Base-by-base conservation (phyloP, 2,329 filamentous ascomycete genomes). In the Myriosclerotinia curreyana region DNA sequence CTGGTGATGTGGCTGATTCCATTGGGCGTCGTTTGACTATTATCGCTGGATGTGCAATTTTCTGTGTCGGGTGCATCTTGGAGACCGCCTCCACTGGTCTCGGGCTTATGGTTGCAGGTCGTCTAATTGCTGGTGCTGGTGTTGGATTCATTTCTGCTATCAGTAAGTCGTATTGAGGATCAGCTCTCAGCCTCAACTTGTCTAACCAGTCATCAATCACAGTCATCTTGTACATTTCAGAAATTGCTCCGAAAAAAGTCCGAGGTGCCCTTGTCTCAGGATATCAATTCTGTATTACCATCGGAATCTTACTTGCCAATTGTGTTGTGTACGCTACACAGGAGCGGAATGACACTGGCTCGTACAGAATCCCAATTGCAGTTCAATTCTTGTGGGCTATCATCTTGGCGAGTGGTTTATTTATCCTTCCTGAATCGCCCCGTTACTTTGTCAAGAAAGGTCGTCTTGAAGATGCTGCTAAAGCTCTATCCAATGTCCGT, bases 401-500 rank as follows among this genome's bases (percentile, higher is more conserved):
- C 51, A 88, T 96, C 68, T 86, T 96, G 25, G 90, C 78, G 40
- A 73, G 72, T 58, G 92, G 92, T 72, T 83, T 96, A 31, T 76
- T 92, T 69, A 77, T 91, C 73, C 86, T 96, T 9, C 92, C 92
- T 65, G 92, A 96, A 76, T 94, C 91, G 0, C 92, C 92, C 54
- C 88, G 92, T 74, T 96, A 87, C 82, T 94, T 85, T 73, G 89
- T 96, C 78, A 92, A 91, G 82, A 88, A 86, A 76, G 89, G 89
- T 64, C 79, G 85, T 67, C 80, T 91, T 61, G 84, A 88, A 52
- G 74, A 81, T 65, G 92, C 91, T 44, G 82, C 86, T 65, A 67
- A 77, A 1, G 79, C 85, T 15, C 82, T 96, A 7, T 77, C 84
- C 65, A 83, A 81, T 64, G 84, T 96, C 42, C 90, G 92, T 74